These are phyloP conservation scores for Calonectria hongkongensis DNA, from an alignment of 2,329 filamentous ascomycete genomes.

Conservation along the genomic window DNA sequence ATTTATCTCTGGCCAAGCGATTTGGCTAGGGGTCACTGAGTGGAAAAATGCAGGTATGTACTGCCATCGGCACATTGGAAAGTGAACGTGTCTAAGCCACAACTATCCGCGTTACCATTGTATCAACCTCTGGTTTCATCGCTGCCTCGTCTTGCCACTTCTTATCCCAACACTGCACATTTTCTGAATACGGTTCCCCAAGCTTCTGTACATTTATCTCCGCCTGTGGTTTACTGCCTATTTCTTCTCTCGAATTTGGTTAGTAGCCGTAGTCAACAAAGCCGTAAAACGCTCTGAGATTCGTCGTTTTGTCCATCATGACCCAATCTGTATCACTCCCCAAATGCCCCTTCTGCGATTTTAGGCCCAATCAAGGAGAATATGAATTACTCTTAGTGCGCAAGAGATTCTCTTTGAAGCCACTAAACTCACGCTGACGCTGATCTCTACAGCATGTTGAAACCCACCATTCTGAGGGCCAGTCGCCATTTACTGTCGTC, in stretches of 20 bases:
- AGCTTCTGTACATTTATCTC: not conserved
- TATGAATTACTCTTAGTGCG: conserved; percentile 61
- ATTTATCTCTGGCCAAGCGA: not conserved
- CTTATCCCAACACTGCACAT: not conserved
- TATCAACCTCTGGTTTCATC: conserved; percentile 5
- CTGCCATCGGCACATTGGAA: not conserved
- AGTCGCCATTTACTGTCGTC: conserved; percentile 39
- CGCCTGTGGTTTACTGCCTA: not conserved
- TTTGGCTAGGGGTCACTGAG: not conserved
- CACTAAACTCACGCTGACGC: conserved; percentile 39
- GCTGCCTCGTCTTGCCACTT: not conserved
- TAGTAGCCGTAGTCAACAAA: not conserved
- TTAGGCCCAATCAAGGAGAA: conserved; percentile 54
- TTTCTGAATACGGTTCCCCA: not conserved
- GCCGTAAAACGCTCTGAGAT: not conserved
- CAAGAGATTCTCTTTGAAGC: conserved; percentile 33
- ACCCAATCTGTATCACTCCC: not conserved
- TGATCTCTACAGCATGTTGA: conserved; percentile 54
- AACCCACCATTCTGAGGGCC: conserved; percentile 51
- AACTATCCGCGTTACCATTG: conserved; percentile 23
- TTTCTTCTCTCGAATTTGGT: not conserved
- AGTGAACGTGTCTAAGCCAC: conserved; percentile 36
- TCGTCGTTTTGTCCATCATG: conserved; percentile 22
- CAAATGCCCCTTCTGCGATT: conserved; percentile 62
- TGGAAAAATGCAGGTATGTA: conserved; percentile 37